A percentile compares a stretch with the other conserved stretches of the same genome.
Conservation (phyloP, 2,329 filamentous ascomycete species). For the Zopfia rhizophila region DNA sequence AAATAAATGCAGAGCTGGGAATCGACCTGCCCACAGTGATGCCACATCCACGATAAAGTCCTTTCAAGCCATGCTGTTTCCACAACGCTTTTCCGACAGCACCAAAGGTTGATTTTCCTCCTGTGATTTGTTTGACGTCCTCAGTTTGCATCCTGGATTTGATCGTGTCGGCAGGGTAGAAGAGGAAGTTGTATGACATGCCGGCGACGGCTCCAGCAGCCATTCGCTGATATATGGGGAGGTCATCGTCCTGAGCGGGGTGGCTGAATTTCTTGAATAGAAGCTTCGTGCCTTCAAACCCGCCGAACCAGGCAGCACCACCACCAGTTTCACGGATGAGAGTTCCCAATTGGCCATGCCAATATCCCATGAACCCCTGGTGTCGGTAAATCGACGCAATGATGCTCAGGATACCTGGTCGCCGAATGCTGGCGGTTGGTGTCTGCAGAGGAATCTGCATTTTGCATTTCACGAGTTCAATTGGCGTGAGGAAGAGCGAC, state of each 20-base stretch:
- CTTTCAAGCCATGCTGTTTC: constrained; percentile 81
- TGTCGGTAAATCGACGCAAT: constrained; percentile 83
- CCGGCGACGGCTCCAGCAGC: constrained; percentile 87
- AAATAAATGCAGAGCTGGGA: constrained; percentile 98
- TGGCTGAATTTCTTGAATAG: constrained; percentile 68
- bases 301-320: constrained; percentile 91
- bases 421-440: constrained; percentile 53
- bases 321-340: constrained; percentile 94
- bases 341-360: constrained; percentile 94
- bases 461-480: constrained; percentile 98
- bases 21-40: constrained; percentile 89
- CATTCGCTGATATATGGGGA: constrained; percentile 89
- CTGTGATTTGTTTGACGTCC: constrained; percentile 67
- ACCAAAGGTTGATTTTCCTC: constrained; percentile 73
- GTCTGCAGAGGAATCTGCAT: constrained; percentile 79
- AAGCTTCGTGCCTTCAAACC: constrained; percentile 66
- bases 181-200: constrained; percentile 95
- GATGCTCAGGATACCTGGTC: constrained; percentile 74
- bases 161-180: constrained; percentile 97
- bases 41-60: constrained; percentile 92
- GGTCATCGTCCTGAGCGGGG: constrained; percentile 55
- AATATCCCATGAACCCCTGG: constrained; percentile 87
- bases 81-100: constrained; percentile 79
- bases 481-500: constrained; percentile 89
- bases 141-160: constrained; percentile 97